Percentiles rank a stretch among this genome's conserved stretches.
phyloP scores from a whole-genome alignment of 2,329 filamentous ascomycete species.

The Capronia coronata region DNA sequence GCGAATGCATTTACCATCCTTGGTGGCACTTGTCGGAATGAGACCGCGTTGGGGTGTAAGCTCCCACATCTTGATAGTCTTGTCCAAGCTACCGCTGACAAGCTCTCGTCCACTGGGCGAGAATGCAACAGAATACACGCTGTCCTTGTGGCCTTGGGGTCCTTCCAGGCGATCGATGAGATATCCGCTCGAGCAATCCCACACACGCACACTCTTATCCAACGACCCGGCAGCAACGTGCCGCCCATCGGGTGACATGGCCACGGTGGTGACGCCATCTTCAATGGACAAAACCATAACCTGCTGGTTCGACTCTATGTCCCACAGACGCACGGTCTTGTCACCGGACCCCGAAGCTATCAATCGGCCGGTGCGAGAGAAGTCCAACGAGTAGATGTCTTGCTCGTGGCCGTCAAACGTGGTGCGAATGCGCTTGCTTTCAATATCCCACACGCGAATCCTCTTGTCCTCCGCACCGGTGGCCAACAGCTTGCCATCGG shows the following conservation, averaged over 20 bases:
- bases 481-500: conserved; percentile 85
- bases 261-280: conserved; percentile 94
- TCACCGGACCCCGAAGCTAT: conserved; percentile 96
- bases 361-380: conserved; percentile 83
- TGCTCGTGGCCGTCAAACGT: conserved; percentile 97
- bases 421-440: conserved; percentile 72
- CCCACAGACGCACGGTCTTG: conserved; percentile 90
- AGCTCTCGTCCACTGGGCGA: conserved; percentile 88
- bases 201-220: conserved; percentile 96
- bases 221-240: conserved; percentile 91
- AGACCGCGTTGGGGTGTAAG: conserved; percentile 64
- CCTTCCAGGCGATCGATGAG: conserved; percentile 88
- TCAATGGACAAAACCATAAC: conserved; percentile 85
- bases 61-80: conserved; percentile 99
- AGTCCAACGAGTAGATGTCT: conserved; percentile 96
- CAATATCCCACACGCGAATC: conserved; percentile 96
- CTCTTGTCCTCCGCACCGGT: conserved; percentile 97
- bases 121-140: conserved; percentile 93
- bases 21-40: conserved; percentile 60
- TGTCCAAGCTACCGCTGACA: conserved; percentile 89
- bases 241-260: conserved; percentile 90
- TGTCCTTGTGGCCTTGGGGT: conserved; percentile 90
- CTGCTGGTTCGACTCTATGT: conserved; percentile 77
- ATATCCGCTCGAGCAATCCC: conserved; percentile 82
- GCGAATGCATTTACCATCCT: conserved; percentile 87